Evolutionary conservation across 1,139 yeast genomes (phyloP).

Genomic region (Lodderomyces orthopsilosis): DNA sequence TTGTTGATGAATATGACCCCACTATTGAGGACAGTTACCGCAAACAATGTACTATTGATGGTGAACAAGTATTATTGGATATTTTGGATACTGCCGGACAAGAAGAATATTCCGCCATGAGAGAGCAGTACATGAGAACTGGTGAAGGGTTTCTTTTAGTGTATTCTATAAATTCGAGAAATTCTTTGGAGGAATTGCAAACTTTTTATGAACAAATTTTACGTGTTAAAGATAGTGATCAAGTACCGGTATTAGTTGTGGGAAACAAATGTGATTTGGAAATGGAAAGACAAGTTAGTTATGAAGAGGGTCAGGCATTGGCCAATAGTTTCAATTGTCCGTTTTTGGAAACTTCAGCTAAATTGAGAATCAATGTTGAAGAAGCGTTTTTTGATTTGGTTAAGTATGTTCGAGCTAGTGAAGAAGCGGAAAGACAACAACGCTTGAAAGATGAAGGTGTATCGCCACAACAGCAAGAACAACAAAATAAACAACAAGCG

Average conservation of each 20-base stretch:
- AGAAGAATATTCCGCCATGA: conserved; percentile 94
- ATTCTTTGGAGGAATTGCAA: conserved; percentile 75
- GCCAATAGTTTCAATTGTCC: conserved; percentile 75
- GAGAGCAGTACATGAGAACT: conserved; percentile 91
- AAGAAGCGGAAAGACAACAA: conserved; percentile 7
- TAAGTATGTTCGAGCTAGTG: conserved; percentile 46
- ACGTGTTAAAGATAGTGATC: conserved; percentile 76
- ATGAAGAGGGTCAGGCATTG: conserved; percentile 76
- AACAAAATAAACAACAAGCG: conserved; percentile 5
- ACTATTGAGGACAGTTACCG: conserved; percentile 84
- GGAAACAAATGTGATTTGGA: conserved; percentile 64
- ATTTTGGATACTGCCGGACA: conserved; percentile 98
- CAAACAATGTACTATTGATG: conserved; percentile 54
- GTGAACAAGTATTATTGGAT: conserved; percentile 54
- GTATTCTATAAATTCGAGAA: conserved; percentile 76
- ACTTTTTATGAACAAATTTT: conserved; percentile 80
- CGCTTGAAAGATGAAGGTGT: conserved; percentile 1
- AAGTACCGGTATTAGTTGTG: conserved; percentile 70
- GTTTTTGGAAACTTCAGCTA: conserved; percentile 91
- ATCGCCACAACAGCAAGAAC: conserved; percentile 5
- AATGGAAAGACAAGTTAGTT: conserved; percentile 77
- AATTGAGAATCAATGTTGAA: conserved; percentile 90
- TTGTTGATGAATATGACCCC: conserved; percentile 96
- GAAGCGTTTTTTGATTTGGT: conserved; percentile 83
- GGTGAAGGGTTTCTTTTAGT: conserved; percentile 89